Evolutionary conservation across 257 asterid genomes (phyloP).

Genomic region (Verbena officinalis): DNA sequence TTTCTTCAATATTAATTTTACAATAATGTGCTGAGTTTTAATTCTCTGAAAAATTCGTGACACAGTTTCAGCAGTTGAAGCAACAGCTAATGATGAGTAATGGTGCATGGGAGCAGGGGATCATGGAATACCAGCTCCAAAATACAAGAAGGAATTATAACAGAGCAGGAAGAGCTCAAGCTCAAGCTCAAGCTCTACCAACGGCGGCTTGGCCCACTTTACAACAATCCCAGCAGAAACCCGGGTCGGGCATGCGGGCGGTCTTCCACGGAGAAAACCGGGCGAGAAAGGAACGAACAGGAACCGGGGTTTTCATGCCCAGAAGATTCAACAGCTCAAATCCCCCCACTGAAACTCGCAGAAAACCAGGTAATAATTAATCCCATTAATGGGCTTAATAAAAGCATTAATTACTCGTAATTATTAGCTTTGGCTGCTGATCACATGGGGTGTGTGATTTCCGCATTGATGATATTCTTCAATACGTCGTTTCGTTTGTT

Average conservation of each 20-base stretch:
- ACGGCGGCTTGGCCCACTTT: conserved; percentile 43
- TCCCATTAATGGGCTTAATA: neutral
- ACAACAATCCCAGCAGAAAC: conserved; percentile 41
- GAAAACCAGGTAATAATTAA: conserved; percentile 46
- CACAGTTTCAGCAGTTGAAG: conserved; percentile 43
- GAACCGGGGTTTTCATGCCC: conserved; percentile 89
- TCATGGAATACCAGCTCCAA: conserved; percentile 32
- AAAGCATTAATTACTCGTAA: neutral
- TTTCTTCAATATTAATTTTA: no score
- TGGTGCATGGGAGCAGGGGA: conserved; percentile 12
- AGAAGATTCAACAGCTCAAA: conserved; percentile 37
- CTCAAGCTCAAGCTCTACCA: conserved; percentile 3
- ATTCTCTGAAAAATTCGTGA: neutral
- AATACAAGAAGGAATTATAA: conserved; percentile 31
- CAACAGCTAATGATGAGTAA: conserved; percentile 38
- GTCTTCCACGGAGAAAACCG: conserved; percentile 47
- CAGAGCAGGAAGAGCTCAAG: conserved; percentile 10
- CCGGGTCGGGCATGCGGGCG: conserved; percentile 50
- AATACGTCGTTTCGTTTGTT: neutral
- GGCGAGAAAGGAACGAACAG: conserved; percentile 55
- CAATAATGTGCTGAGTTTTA: neutral
- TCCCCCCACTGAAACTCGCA: conserved; percentile 37
- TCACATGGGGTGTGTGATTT: neutral
- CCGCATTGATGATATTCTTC: no score
- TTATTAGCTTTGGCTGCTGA: conserved; percentile 13